phyloP scores from a whole-genome alignment of 129 eudicot species.

The Dittrichia graveolens region DNA sequence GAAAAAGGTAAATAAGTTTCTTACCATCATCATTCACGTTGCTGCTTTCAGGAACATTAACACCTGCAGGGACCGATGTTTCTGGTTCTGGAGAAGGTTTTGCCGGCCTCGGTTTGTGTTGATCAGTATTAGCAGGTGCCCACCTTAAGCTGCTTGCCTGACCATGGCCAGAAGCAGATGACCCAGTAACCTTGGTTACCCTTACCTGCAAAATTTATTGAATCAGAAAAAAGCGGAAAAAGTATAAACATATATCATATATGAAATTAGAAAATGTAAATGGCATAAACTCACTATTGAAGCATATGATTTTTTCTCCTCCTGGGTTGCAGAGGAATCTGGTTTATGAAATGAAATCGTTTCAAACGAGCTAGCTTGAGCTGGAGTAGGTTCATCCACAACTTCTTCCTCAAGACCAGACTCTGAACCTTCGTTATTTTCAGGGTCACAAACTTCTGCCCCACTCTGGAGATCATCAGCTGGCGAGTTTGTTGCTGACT shows the following conservation, averaged over 20 bases:
- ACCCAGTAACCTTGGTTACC: slow-evolving; percentile 39
- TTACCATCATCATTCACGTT: slow-evolving; percentile 62
- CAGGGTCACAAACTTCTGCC: slow-evolving; percentile 49
- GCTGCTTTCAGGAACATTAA: slow-evolving; percentile 53
- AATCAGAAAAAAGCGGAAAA: slow-evolving; percentile 1
- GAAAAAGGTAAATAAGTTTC: not conserved
- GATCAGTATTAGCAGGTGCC: slow-evolving; percentile 54
- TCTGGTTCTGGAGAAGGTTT: slow-evolving; percentile 54
- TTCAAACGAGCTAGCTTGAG: slow-evolving; percentile 30
- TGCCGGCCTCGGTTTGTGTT: slow-evolving; percentile 47
- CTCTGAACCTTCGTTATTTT: slow-evolving; percentile 39
- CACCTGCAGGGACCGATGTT: slow-evolving; percentile 40
- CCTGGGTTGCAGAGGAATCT: slow-evolving; percentile 46
- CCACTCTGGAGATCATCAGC: slow-evolving; percentile 41
- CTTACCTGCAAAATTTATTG: slow-evolving; percentile 37
- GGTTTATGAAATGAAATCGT: slow-evolving; percentile 25
- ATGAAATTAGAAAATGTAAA: not conserved
- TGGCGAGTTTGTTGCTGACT: slow-evolving; percentile 32
- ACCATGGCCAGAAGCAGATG: slow-evolving; percentile 47
- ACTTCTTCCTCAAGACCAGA: slow-evolving; percentile 51
- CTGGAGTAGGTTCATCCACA: slow-evolving; percentile 36
- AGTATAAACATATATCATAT: not conserved
- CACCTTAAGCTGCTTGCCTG: slow-evolving; percentile 46
- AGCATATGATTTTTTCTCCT: slow-evolving; percentile 80
- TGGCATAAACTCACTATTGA: slow-evolving; percentile 55